Conservation (phyloP, 2,329 filamentous ascomycete genomes). For the Tolypocladium tundrense region DNA sequence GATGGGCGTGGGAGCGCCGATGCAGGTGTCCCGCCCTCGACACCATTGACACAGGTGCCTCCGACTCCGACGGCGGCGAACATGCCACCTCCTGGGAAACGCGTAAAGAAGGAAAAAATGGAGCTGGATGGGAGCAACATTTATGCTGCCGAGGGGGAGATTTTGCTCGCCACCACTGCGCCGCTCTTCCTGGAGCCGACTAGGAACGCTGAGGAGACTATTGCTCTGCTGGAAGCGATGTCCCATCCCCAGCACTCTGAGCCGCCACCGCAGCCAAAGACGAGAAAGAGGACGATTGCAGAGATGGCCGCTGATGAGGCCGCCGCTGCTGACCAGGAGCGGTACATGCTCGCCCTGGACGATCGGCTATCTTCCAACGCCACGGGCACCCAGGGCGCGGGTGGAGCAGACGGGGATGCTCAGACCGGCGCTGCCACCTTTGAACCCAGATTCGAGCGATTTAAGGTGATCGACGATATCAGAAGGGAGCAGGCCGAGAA, state of each 20-base stretch:
- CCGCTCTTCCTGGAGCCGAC: conserved; percentile 72
- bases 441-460: conserved; percentile 78
- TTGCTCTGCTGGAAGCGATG: conserved; percentile 60
- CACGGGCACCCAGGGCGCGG: conserved; percentile 44
- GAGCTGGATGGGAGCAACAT: conserved; percentile 67
- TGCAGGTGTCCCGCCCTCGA: conserved; percentile 54
- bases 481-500: conserved; percentile 67
- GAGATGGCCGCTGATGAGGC: conserved; percentile 95
- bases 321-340: conserved; percentile 75
- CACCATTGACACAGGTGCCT: conserved; percentile 49
- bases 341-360: conserved; percentile 87
- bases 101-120: conserved; percentile 60
- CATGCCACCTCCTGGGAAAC: conserved; percentile 54
- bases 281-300: conserved; percentile 83
- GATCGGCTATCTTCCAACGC: conserved; percentile 60
- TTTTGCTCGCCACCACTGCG: conserved; percentile 63
- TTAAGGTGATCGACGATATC: conserved; percentile 84
- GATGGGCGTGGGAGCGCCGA: conserved; percentile 23
- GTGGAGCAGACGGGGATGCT: conserved; percentile 59
- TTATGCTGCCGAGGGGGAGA: conserved; percentile 63
- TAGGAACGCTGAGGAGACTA: conserved; percentile 55
- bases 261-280: conserved; percentile 73
- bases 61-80: conserved; percentile 50
- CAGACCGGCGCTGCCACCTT: conserved; percentile 64
- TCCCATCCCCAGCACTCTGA: conserved; percentile 69